phyloP scores from a whole-genome alignment of 495 filamentous ascomycete species.

The Chaetomium tenue region DNA sequence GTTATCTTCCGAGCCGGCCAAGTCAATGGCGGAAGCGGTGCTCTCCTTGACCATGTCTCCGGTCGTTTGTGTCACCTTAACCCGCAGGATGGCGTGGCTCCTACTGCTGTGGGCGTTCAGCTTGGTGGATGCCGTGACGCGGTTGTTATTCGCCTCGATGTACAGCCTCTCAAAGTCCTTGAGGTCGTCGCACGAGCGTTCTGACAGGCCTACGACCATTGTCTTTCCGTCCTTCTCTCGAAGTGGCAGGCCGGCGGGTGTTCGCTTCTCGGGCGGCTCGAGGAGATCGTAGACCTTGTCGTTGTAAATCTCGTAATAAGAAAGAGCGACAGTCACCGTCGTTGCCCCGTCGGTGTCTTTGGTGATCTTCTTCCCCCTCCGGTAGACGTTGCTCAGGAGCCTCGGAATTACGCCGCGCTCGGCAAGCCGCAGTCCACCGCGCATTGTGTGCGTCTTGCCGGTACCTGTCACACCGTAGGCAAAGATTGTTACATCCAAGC shows the following conservation, averaged over 20 bases:
- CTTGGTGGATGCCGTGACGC: slow-evolving; percentile 91
- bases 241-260: slow-evolving; percentile 76
- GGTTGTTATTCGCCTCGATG: slow-evolving; percentile 90
- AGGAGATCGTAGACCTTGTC: slow-evolving; percentile 94
- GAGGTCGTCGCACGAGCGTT: slow-evolving; percentile 76
- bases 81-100: slow-evolving; percentile 89
- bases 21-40: slow-evolving; percentile 90
- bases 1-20: slow-evolving; percentile 96
- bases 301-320: slow-evolving; percentile 99
- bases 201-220: slow-evolving; percentile 85
- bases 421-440: slow-evolving; percentile 82
- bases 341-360: slow-evolving; percentile 78
- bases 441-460: slow-evolving; percentile 98
- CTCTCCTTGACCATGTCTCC: slow-evolving; percentile 69
- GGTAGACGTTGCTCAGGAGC: slow-evolving; percentile 81
- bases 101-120: slow-evolving; percentile 92
- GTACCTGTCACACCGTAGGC: slow-evolving; percentile 95
- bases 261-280: slow-evolving; percentile 85
- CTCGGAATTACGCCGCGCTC: slow-evolving; percentile 91
- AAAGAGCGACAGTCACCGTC: slow-evolving; percentile 72
- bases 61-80: slow-evolving; percentile 76
- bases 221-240: slow-evolving; percentile 89
- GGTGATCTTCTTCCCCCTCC: slow-evolving; percentile 78
- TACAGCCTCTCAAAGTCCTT: slow-evolving; percentile 93
- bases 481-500: slow-evolving; percentile 90